Evolutionary conservation across 108 stramenopile species (phyloP), one percentile per base, ranked within the genome.

Genomic region (Phaeodactylum tricornutum): DNA sequence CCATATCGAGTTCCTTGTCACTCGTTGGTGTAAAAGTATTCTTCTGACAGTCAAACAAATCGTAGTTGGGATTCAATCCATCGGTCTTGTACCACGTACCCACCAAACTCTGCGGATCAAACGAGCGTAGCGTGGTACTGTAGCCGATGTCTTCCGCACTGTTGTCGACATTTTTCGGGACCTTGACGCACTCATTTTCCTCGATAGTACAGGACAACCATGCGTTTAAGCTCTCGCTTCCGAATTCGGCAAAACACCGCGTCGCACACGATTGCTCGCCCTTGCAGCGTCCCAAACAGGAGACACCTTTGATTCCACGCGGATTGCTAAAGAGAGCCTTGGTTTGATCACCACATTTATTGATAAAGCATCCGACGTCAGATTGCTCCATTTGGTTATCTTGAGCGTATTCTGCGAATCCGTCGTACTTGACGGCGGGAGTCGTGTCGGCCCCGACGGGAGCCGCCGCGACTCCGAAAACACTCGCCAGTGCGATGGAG

Each of bases 1-100:
- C 88, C 78, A 85, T 87, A 21, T 82, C 74, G 9, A 93, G 34
- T 47, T 76, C 72, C 11, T 44, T 44, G 12, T 72, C 61, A 27
- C 60, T 49, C 3, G 71, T 38, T 43, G 69, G 57, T 27, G 48
- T 29, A 64, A 96, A 96, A 11, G 78, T 81, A 55, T 96, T 96
- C 23, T 74, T 56, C 50, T 96, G 95, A 60, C 95, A 96, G 52
- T 92, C 89, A 62, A 94, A 96, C 53, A 88, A 68, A 69, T 94
- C 93, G 60, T 96, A 93, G 43, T 92, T 89, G 42, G 87, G 84
- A 68, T 93, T 87, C 46, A 89, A 63, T 19, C 95, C 93, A 58
- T 91, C 69, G 2, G 86, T 87, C 66, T 96, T 96, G 62, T 86
- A 95, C 95, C 95, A 96, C 23, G 59, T 81, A 12, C 95, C 95